These are phyloP conservation scores for Pezicula neosporulosa DNA, from an alignment of 2,329 filamentous ascomycete species.

Conservation along the genomic window DNA sequence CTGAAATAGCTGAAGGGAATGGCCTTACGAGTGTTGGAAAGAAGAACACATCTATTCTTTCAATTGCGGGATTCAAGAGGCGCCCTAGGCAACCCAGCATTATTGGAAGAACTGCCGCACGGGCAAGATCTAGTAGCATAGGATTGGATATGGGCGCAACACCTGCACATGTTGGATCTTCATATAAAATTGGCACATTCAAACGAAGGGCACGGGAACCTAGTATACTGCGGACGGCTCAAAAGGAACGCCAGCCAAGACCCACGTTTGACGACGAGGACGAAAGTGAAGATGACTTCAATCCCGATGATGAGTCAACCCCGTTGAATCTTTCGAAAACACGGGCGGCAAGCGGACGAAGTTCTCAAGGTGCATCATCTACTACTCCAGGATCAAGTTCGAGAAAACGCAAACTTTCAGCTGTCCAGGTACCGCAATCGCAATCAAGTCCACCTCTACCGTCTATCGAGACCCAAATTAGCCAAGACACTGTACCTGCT, in stretches of 20 bases:
- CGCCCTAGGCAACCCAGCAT: slow-evolving; percentile 30
- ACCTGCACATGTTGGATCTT: slow-evolving; percentile 29
- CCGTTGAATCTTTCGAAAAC: slow-evolving; percentile 51
- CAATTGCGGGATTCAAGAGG: slow-evolving; percentile 29
- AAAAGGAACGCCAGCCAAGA: slow-evolving; percentile 31
- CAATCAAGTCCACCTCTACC: slow-evolving; percentile 19
- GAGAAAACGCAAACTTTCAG: slow-evolving; percentile 50
- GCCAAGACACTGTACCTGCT: slow-evolving; percentile 20
- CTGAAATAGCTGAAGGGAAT: slow-evolving; percentile 22
- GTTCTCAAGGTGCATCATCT: slow-evolving; percentile 29
- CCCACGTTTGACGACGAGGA: slow-evolving; percentile 36
- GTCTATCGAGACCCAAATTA: slow-evolving; percentile 12
- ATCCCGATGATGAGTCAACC: slow-evolving; percentile 65
- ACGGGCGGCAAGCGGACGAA: slow-evolving; percentile 21
- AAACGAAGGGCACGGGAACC: slow-evolving; percentile 55
- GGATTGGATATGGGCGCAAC: slow-evolving; percentile 21
- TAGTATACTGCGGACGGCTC: slow-evolving; percentile 50
- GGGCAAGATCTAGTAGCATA: slow-evolving; percentile 20
- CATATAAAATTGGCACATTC: slow-evolving; percentile 53
- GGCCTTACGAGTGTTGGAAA: slow-evolving; percentile 23
- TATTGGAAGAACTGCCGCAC: slow-evolving; percentile 22
- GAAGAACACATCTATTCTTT: slow-evolving; percentile 20
- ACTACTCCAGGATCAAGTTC: slow-evolving; percentile 27
- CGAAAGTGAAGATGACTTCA: slow-evolving; percentile 48
- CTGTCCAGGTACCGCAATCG: slow-evolving; percentile 22